Evolutionary conservation across 495 filamentous ascomycete species (phyloP).

Genomic region (Annulohypoxylon maeteangense): DNA sequence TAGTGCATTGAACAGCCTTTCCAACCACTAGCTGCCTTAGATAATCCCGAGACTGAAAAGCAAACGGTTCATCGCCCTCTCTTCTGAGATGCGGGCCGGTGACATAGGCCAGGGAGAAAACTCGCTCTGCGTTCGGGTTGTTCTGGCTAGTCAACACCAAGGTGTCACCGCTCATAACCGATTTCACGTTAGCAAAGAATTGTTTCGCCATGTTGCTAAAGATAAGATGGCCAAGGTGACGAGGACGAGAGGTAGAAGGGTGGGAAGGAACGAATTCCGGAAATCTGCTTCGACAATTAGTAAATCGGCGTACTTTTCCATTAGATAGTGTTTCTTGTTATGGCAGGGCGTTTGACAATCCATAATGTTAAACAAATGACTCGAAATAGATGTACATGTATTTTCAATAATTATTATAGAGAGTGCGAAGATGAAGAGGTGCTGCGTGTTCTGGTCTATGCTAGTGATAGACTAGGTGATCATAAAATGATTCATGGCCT

Average conservation of each 20-base stretch:
- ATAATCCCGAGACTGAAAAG: constrained; percentile 93
- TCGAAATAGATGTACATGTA: not conserved
- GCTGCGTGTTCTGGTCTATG: not conserved
- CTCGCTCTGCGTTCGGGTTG: constrained; percentile 81
- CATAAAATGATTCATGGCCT: not conserved
- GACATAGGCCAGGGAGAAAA: constrained; percentile 89
- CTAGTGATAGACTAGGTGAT: not conserved
- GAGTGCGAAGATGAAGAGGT: constrained; percentile 1
- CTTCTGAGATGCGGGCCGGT: constrained; percentile 84
- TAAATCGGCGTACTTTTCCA: not conserved
- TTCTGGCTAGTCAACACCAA: constrained; percentile 78
- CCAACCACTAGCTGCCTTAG: constrained; percentile 85
- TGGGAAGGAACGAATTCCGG: constrained; percentile 32
- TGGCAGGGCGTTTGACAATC: not conserved
- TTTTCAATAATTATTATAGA: not conserved
- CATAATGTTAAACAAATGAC: not conserved
- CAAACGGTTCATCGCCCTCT: constrained; percentile 92
- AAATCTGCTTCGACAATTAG: constrained; percentile 27
- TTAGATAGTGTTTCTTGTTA: not conserved
- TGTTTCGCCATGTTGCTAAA: constrained; percentile 53
- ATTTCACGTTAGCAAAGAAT: constrained; percentile 85
- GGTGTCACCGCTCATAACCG: constrained; percentile 91
- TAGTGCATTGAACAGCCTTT: constrained; percentile 83
- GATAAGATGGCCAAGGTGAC: constrained; percentile 12
- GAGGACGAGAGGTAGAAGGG: constrained; percentile 4